A percentile compares a stretch with the other conserved stretches of the same genome.
These are phyloP conservation scores for Pythium brassicae DNA, from an alignment of 352 stramenopile genomes.

Conservation along the genomic window DNA sequence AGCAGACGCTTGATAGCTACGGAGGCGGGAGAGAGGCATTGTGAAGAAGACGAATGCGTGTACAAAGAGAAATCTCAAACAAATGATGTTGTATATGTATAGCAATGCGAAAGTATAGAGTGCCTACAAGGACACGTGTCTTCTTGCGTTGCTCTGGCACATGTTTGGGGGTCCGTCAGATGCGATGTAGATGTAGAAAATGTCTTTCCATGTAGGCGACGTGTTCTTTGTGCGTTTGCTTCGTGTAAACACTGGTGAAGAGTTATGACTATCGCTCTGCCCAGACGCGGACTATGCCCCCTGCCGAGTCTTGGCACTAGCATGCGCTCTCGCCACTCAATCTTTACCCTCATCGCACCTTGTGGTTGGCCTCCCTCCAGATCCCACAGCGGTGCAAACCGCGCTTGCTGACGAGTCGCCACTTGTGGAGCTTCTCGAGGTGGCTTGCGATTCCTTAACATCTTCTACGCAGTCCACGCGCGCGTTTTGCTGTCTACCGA, in stretches of 20 bases:
- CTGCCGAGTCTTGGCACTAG: not conserved
- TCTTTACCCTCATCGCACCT: no score
- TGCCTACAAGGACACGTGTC: no score
- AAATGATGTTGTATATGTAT: no score
- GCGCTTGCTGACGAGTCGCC: not conserved
- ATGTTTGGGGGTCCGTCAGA: not conserved
- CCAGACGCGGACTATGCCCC: not conserved
- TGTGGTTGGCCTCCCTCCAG: no score
- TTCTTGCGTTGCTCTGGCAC: not conserved
- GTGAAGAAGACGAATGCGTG: no score
- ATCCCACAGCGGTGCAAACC: no score
- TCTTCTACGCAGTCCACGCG: no score
- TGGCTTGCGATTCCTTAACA: no score
- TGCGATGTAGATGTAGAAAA: not conserved
- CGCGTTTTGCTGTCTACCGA: not conserved
- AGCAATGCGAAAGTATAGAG: no score
- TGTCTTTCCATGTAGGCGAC: not conserved
- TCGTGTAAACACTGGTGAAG: not conserved
- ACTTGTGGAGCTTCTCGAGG: not conserved
- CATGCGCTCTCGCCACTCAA: not conserved
- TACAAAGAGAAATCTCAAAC: no score
- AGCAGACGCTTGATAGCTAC: no score
- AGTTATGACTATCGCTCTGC: not conserved
- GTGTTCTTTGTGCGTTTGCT: not conserved
- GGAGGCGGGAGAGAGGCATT: no score